phyloP scores from a whole-genome alignment of 2,329 filamentous ascomycete genomes.

The Aspergillus felis region DNA sequence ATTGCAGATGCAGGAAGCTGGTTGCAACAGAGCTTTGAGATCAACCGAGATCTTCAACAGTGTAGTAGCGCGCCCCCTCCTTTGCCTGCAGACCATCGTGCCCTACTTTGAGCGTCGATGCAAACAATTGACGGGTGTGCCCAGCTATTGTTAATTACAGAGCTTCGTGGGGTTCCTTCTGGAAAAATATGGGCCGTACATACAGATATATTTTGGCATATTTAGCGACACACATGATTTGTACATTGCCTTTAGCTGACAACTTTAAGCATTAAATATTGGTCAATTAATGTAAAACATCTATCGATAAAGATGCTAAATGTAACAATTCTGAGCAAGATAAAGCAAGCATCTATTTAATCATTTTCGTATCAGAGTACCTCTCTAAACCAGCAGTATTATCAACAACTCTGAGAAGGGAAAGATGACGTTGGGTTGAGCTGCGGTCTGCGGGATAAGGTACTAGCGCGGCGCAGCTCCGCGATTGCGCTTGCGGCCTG shows the following conservation, averaged over 20 bases:
- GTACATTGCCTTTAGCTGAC: background rate
- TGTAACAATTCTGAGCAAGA: background rate
- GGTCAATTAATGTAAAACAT: background rate
- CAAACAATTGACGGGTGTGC: background rate
- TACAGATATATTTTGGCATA: background rate
- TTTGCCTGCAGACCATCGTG: slow-evolving; percentile 8
- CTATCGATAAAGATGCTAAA: background rate
- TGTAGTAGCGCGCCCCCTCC: slow-evolving; percentile 7
- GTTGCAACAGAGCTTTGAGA: slow-evolving; percentile 42
- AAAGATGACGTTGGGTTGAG: background rate
- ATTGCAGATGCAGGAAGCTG: slow-evolving; percentile 46
- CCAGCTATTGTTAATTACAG: background rate
- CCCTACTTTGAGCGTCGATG: slow-evolving; percentile 15
- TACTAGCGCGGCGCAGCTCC: slow-evolving; percentile 17
- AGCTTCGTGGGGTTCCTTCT: background rate
- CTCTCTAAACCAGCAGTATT: background rate
- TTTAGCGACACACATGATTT: background rate
- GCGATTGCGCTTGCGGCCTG: slow-evolving; percentile 1
- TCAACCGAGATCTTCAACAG: slow-evolving; percentile 31
- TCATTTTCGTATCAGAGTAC: background rate
- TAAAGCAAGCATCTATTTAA: background rate
- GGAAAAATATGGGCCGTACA: background rate
- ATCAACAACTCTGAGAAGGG: background rate
- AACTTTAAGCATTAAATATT: background rate
- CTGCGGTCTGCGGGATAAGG: background rate